Base-by-base conservation (phyloP, 306 rosid genomes). In the Medicago ruthenica region DNA sequence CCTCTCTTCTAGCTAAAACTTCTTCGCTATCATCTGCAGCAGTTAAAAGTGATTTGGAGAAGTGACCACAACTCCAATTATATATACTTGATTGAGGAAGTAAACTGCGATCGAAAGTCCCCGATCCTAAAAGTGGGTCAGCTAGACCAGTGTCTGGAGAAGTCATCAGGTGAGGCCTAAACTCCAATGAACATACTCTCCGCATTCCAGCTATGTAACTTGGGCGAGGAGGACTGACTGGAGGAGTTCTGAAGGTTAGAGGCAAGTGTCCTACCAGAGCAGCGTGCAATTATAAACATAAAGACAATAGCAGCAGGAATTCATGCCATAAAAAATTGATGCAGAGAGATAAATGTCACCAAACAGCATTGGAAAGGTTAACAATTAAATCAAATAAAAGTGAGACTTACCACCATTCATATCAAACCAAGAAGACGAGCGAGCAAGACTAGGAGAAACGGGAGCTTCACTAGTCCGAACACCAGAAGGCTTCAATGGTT, bases 161-260 rank as follows among this genome's bases (percentile, higher is more conserved):
- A 81, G 78, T 87, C 92, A 92, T 87, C 68, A 87, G 69, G 80
- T 90, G 97, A 74, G 97, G 99, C 81, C 99, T 86, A 75, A 96
- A 90, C 83, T 96, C 99, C 78, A 92, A 85, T 0, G 98, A 96
- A 81, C 84, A 90, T 54, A 96, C 99, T 83, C 99, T 92, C 21
- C 99, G 96, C 84, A 95, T 90, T 85, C 97, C 93, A 20, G 96
- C 74, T 57, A 96, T 81, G 79, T 89, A 90, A 83, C 84, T 92
- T 68, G 92, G 79, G 71, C 96, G 89, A 73, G 99, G 98, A 85
- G 99, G 99, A 76, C 99, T 96, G 73, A 96, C 99, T 59, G 98
- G 99, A 76, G 99, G 98, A 71, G 99, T 96, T 86, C 97, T 96
- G 77, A 92, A 95, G 68, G 95, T 85, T 59, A 91, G 84, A 53